Evolutionary conservation across 2,329 filamentous ascomycete genomes (phyloP), one percentile per base, ranked within the genome.

Genomic region (Beauveria varroae): DNA sequence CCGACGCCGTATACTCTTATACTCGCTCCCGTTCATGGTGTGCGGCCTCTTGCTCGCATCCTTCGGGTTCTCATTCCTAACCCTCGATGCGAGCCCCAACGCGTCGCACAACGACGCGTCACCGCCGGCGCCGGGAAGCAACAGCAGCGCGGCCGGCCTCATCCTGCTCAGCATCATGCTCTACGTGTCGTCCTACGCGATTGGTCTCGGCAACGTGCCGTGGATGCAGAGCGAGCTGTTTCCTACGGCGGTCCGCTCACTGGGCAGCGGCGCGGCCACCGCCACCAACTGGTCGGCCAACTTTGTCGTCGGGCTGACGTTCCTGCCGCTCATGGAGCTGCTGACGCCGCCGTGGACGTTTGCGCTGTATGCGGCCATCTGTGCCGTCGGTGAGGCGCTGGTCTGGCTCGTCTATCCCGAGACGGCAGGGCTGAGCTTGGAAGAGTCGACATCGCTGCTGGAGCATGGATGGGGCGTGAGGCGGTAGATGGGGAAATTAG

Each of bases 221-320:
- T 98, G 93, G 93, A 93, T 96, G 81, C 93, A 96, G 76, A 91
- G 88, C 67, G 93, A 98, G 76, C 82, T 96, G 37, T 97, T 97
- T 70, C 89, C 92, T 1, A 79, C 93, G 53, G 81, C 81, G 34
- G 89, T 92, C 51, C 85, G 90, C 54, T 86, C 87, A 5, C 74
- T 91, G 1, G 90, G 90, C 30, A 90, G 87, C 62, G 86, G 86
- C 0, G 73, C 91, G 5, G 83, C 88, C 1, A 93, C 93, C 8
- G 88, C 87, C 5, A 96, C 90, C 7, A 97, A 85, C 69, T 98
- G 93, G 93, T 83, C 82, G 4, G 86, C 88, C 26, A 98, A 98
- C 71, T 95, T 96, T 63, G 72, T 95, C 20, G 81, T 97, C 1
- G 93, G 92, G 0, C 76, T 96, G 63, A 95, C 91, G 0, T 98